Evolutionary conservation across 148 eudicot species (phyloP).

Genomic region (Drosera capensis): DNA sequence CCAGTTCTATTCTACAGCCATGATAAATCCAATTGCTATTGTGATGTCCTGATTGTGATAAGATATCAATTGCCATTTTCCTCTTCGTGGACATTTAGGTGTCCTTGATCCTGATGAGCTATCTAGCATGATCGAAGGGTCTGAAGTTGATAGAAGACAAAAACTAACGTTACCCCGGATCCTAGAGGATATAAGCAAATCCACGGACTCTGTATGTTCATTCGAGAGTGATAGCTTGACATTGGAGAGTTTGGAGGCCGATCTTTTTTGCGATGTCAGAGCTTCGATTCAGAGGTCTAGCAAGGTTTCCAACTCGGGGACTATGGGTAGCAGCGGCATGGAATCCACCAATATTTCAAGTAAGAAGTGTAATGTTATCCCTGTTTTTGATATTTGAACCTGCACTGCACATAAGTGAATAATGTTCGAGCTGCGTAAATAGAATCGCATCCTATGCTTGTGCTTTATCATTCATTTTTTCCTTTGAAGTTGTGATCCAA

Average conservation of each 20-base stretch:
- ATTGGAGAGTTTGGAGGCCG: conserved; percentile 65
- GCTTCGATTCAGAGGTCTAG: conserved; percentile 88
- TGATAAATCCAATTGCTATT: too few relatives aligned
- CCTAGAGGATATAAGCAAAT: conserved; percentile 63
- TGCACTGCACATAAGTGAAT: background rate
- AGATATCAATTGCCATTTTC: background rate
- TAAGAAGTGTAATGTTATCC: conserved; percentile 18
- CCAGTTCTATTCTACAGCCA: too few relatives aligned
- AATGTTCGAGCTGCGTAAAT: background rate
- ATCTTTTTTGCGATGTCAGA: conserved; percentile 79
- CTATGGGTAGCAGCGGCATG: conserved; percentile 9
- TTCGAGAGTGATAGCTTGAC: conserved; percentile 66
- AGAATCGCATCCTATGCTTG: background rate
- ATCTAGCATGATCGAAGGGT: conserved; percentile 67
- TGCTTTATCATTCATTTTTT: too few relatives aligned
- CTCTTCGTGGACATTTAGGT: conserved; percentile 29
- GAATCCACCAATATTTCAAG: conserved; percentile 17
- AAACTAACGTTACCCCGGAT: conserved; percentile 49
- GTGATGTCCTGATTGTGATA: background rate
- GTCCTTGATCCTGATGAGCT: conserved; percentile 84
- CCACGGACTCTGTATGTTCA: conserved; percentile 70
- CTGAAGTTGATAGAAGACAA: conserved; percentile 21
- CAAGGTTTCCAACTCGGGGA: conserved; percentile 19
- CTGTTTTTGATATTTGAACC: background rate
- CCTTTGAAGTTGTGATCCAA: too few relatives aligned